phyloP scores from a whole-genome alignment of 2,329 filamentous ascomycete species.

The Clonostachys rosea region DNA sequence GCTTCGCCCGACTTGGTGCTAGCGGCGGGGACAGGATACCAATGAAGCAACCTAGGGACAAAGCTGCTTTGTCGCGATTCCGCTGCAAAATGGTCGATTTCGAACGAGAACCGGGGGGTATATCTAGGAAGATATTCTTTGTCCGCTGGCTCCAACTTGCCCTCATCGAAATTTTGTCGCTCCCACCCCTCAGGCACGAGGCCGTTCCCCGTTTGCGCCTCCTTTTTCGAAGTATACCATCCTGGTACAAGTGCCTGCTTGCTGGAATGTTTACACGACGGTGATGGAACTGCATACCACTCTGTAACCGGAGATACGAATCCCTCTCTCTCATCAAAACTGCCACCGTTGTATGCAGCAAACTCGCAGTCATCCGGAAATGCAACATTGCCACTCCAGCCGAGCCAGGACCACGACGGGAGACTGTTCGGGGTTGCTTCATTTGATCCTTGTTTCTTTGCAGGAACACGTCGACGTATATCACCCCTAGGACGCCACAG shows the following conservation, averaged over 20 bases:
- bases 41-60: too few species aligned
- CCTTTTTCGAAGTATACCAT: constrained; percentile 9
- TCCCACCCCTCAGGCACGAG: too few species aligned
- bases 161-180: too few species aligned
- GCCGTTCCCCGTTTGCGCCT: too few species aligned
- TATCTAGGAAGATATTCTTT: too few species aligned
- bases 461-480: constrained; percentile 28
- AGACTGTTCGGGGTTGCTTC: constrained; percentile 21
- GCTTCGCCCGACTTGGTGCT: too few species aligned
- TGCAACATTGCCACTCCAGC: constrained; percentile 35
- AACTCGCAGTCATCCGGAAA: constrained; percentile 20
- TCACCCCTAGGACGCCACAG: constrained; percentile 38
- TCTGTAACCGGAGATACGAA: constrained; percentile 12
- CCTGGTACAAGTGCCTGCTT: constrained; percentile 29
- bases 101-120: too few species aligned
- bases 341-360: constrained; percentile 32
- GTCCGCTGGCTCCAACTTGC: too few species aligned
- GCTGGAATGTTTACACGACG: constrained; percentile 22
- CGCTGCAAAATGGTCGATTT: too few species aligned
- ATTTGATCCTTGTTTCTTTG: constrained; percentile 6
- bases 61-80: too few species aligned
- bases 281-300: too few species aligned
- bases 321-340: constrained; percentile 30
- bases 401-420: constrained; percentile 42
- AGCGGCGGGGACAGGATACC: too few species aligned